phyloP scores from a whole-genome alignment of 805 yeast genomes.

The Wickerhamiella dianesei region DNA sequence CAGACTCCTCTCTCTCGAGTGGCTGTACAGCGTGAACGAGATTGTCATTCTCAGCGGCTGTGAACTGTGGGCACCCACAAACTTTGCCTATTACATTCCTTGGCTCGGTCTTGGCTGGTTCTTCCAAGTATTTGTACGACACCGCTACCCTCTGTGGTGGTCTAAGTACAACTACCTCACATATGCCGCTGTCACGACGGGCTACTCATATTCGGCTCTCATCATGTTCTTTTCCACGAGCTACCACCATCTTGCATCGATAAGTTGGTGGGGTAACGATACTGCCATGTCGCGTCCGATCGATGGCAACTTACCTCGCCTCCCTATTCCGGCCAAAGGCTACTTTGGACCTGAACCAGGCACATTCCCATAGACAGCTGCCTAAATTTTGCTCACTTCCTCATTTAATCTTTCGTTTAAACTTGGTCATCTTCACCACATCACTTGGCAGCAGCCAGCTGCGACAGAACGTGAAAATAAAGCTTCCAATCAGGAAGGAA shows the following conservation, averaged over 20 bases:
- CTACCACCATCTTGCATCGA: slow-evolving; percentile 27
- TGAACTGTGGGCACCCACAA: slow-evolving; percentile 3
- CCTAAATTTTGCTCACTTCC: background rate
- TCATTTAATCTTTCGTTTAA: background rate
- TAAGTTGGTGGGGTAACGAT: slow-evolving; percentile 55
- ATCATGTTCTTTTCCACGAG: slow-evolving; percentile 41
- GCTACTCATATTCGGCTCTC: slow-evolving; percentile 47
- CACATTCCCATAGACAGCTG: background rate
- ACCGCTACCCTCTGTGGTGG: slow-evolving; percentile 42
- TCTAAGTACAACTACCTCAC: slow-evolving; percentile 36
- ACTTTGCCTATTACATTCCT: slow-evolving; percentile 1
- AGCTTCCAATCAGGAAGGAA: too few relatives aligned
- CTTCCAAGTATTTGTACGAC: slow-evolving; percentile 36
- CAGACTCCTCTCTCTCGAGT: background rate
- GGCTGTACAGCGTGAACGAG: background rate
- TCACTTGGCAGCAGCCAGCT: too few relatives aligned
- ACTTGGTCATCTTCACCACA: too few relatives aligned
- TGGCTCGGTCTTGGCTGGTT: slow-evolving; percentile 23
- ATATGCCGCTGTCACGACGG: slow-evolving; percentile 43
- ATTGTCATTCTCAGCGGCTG: background rate
- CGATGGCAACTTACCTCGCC: background rate
- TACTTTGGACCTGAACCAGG: slow-evolving; percentile 22
- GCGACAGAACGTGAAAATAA: too few relatives aligned
- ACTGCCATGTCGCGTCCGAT: background rate
- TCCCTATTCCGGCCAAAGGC: slow-evolving; percentile 18